A percentile compares a stretch with the other conserved stretches of the same genome.
phyloP scores from a whole-genome alignment of 2,329 filamentous ascomycete genomes.

The Hymenoscyphus salicellus region DNA sequence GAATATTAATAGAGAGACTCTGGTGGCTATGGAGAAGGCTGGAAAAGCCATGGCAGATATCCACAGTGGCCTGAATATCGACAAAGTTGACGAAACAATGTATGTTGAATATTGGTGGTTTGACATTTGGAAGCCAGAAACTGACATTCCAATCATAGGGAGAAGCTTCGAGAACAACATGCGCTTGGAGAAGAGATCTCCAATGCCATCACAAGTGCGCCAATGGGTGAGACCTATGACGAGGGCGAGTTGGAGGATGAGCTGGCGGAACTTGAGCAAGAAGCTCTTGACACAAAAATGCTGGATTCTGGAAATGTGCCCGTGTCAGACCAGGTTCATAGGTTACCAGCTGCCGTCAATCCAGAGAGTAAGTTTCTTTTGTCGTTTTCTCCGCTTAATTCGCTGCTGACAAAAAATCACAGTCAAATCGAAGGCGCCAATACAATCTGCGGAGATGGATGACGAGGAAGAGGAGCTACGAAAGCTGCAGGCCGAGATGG shows the following conservation, averaged over 20 bases:
- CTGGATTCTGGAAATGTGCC: constrained; percentile 83
- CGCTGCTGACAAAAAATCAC: constrained; percentile 19
- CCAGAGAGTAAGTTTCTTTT: constrained; percentile 64
- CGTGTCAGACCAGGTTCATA: constrained; percentile 71
- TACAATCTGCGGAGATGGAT: constrained; percentile 64
- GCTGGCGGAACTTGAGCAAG: constrained; percentile 82
- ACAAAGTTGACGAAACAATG: constrained; percentile 95
- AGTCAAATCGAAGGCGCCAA: constrained; percentile 52
- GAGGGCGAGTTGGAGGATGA: constrained; percentile 84
- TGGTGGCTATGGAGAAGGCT: constrained; percentile 90
- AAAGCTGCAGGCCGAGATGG: constrained; percentile 95
- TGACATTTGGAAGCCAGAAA: constrained; percentile 17
- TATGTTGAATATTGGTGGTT: constrained; percentile 48
- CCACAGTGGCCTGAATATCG: constrained; percentile 83
- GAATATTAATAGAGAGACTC: constrained; percentile 97
- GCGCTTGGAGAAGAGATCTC: constrained; percentile 90
- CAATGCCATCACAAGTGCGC: constrained; percentile 73
- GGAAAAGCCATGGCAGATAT: constrained; percentile 89
- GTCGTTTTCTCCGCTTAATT: constrained; percentile 10
- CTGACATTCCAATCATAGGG: constrained; percentile 56
- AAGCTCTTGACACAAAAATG: constrained; percentile 91
- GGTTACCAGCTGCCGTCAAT: constrained; percentile 71
- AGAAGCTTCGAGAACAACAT: constrained; percentile 86
- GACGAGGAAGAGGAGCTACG: constrained; percentile 94
- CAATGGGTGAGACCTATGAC: constrained; percentile 68